A percentile compares a stretch with the other conserved stretches of the same genome.
phyloP scores from a whole-genome alignment of 2,329 filamentous ascomycete genomes.

The Aureobasidium musti region DNA sequence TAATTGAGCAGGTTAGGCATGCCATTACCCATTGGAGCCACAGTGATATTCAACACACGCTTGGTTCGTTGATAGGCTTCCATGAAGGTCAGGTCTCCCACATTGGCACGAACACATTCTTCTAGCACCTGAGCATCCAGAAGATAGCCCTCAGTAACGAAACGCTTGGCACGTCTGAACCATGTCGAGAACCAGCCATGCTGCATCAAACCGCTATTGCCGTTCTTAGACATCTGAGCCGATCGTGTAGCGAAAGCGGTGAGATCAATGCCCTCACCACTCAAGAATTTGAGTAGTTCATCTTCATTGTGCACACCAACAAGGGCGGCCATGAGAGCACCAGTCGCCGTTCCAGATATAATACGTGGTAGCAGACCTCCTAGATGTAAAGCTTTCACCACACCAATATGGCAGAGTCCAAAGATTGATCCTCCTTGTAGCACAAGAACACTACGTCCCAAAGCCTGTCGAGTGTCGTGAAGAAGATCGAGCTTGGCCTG shows the following conservation, averaged over 20 bases:
- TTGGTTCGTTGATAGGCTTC: slow-evolving; percentile 87
- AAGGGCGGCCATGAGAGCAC: slow-evolving; percentile 83
- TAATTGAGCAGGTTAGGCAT: slow-evolving; percentile 88
- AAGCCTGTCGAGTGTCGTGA: slow-evolving; percentile 83
- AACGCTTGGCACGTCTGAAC: slow-evolving; percentile 65
- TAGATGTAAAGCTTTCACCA: slow-evolving; percentile 82
- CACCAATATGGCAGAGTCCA: slow-evolving; percentile 84
- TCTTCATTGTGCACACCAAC: slow-evolving; percentile 86
- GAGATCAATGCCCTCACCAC: slow-evolving; percentile 78
- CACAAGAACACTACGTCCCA: slow-evolving; percentile 81
- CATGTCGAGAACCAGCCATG: slow-evolving; percentile 58
- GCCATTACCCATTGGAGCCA: slow-evolving; percentile 71
- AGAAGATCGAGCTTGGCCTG: slow-evolving; percentile 83
- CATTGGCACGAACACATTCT: slow-evolving; percentile 78
- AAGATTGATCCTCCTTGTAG: slow-evolving; percentile 91
- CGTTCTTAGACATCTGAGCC: slow-evolving; percentile 35
- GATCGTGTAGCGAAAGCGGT: slow-evolving; percentile 66
- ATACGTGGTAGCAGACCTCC: slow-evolving; percentile 82
- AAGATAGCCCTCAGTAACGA: slow-evolving; percentile 76
- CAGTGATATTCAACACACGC: slow-evolving; percentile 85
- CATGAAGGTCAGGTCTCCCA: slow-evolving; percentile 88
- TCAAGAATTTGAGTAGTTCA: slow-evolving; percentile 74
- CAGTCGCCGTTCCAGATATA: slow-evolving; percentile 87
- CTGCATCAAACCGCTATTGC: slow-evolving; percentile 34
- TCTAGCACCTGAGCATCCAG: slow-evolving; percentile 80